Conservation (phyloP, 169 alveolate genomes). For the Perkinsus marinus region DNA sequence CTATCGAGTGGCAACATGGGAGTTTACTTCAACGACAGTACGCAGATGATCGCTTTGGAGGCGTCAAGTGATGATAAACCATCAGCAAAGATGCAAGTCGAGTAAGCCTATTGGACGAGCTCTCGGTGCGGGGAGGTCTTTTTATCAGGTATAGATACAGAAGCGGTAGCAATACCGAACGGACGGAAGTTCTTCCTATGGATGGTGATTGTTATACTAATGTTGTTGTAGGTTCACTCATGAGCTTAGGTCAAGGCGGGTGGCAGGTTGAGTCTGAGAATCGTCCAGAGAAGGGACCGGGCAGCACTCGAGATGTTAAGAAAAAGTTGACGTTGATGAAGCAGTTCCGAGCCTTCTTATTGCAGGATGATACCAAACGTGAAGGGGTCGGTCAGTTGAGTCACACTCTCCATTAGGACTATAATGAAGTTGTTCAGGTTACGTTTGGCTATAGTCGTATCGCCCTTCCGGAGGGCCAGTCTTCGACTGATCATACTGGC, state of each 20-base stretch:
- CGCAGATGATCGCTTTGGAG: constrained; percentile 48
- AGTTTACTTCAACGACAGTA: constrained; percentile 64
- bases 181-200: not conserved
- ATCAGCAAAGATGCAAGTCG: not conserved
- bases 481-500: not conserved
- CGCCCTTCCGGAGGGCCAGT: not conserved
- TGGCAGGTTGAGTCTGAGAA: not conserved
- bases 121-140: not conserved
- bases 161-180: not conserved
- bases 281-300: not conserved
- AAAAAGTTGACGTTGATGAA: constrained; percentile 59
- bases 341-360: constrained; percentile 60
- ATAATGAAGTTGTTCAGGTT: not conserved
- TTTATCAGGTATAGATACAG: not conserved
- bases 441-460: not conserved
- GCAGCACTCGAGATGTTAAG: constrained; percentile 43
- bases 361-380: constrained; percentile 28
- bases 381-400: not conserved
- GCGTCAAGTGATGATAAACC: not conserved
- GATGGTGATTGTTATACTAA: not conserved
- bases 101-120: not conserved
- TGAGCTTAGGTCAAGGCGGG: not conserved
- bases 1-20: constrained; percentile 57
- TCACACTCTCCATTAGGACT: not conserved
- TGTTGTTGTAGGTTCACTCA: not conserved